Conservation (phyloP, 305 asterid genomes). For the Caryopteris hybrid region DNA sequence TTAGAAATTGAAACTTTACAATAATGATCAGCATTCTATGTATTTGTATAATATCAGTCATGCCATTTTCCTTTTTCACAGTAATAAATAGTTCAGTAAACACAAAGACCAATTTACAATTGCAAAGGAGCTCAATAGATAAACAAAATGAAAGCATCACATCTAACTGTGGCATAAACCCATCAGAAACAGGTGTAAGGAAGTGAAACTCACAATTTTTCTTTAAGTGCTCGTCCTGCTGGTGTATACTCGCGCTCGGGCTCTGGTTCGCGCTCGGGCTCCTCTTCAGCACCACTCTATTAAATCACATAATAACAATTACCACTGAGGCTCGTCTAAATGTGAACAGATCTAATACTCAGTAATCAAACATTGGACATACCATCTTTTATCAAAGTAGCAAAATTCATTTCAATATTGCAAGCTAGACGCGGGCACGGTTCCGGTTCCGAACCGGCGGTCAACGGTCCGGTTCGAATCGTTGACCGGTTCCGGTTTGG, state of each 20-base stretch:
- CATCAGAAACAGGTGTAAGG: background rate
- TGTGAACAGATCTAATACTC: background rate
- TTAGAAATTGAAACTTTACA: too few species aligned
- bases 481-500: too few species aligned
- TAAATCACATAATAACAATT: conserved; percentile 24
- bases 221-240: conserved; percentile 81
- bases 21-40: too few species aligned
- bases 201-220: conserved; percentile 68
- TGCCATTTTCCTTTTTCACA: too few species aligned
- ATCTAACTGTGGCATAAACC: background rate
- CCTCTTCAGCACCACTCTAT: conserved; percentile 64
- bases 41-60: too few species aligned
- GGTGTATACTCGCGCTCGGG: conserved; percentile 68
- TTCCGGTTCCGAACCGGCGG: too few species aligned
- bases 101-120: too few species aligned
- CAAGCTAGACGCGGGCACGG: too few species aligned
- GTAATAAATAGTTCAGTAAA: too few species aligned
- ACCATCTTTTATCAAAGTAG: background rate
- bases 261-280: conserved; percentile 66
- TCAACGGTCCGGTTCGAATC: too few species aligned
- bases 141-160: background rate
- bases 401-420: background rate
- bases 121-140: too few species aligned
- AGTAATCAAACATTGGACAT: background rate
- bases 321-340: conserved; percentile 1